Conservation (phyloP, 2,329 filamentous ascomycete species). For the Penicillium sclerotiorum region DNA sequence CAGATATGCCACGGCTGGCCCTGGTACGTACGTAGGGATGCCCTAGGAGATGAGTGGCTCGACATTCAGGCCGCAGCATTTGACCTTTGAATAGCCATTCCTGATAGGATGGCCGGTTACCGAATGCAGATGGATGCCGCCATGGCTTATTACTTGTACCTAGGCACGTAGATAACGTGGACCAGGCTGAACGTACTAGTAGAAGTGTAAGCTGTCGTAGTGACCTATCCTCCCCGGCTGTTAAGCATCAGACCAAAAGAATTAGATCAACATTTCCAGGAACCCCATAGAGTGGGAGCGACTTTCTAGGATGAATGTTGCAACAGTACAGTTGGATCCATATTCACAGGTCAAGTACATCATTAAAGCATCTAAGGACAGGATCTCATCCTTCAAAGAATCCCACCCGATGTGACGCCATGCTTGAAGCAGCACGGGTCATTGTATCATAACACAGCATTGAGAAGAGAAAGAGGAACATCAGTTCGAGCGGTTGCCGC, state of each 20-base stretch:
- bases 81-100: too few relatives aligned
- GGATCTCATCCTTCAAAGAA: not conserved
- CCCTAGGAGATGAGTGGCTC: not conserved
- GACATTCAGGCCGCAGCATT: not conserved
- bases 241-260: too few relatives aligned
- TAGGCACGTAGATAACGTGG: too few relatives aligned
- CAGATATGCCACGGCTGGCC: not conserved
- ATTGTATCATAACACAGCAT: slow-evolving; percentile 2
- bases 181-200: too few relatives aligned
- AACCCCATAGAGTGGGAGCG: too few relatives aligned
- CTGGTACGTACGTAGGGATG: too few relatives aligned
- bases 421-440: not conserved
- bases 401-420: not conserved
- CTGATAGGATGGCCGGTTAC: not conserved
- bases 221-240: too few relatives aligned
- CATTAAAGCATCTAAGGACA: slow-evolving; percentile 3
- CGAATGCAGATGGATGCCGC: too few relatives aligned
- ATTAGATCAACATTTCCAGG: too few relatives aligned
- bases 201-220: too few relatives aligned
- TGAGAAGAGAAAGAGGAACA: not conserved
- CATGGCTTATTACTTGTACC: not conserved
- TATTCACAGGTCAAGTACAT: slow-evolving; percentile 15
- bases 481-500: slow-evolving; percentile 2
- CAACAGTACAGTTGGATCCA: too few relatives aligned
- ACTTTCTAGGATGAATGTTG: too few relatives aligned